Percentiles rank a stretch among this genome's conserved stretches.
phyloP scores from a whole-genome alignment of 129 eudicot genomes.

The Chrysanthemum seticuspe region DNA sequence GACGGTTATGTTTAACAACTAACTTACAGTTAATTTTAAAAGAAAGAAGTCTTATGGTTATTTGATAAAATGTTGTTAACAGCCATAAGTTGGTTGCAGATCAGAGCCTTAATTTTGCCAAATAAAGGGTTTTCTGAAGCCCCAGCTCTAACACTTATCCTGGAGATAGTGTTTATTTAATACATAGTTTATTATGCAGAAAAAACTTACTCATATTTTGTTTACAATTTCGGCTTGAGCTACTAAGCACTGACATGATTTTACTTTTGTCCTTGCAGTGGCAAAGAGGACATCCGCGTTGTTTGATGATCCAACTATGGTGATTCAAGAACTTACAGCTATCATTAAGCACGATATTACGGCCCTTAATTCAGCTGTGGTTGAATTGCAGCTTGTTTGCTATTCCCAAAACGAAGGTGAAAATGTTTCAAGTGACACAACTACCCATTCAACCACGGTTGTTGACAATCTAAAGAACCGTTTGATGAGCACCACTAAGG shows the following conservation, averaged over 20 bases:
- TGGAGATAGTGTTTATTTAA: too few species aligned
- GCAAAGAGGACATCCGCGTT: slow-evolving; percentile 9
- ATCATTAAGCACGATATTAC: slow-evolving; percentile 19
- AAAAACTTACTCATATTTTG: neutral
- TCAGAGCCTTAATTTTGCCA: too few species aligned
- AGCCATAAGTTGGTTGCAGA: too few species aligned
- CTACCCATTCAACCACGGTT: slow-evolving; percentile 23
- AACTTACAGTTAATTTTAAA: too few species aligned
- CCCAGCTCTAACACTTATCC: too few species aligned
- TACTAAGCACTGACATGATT: neutral
- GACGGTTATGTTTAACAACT: too few species aligned
- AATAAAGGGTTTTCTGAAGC: too few species aligned
- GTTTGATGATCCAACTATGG: slow-evolving; percentile 14
- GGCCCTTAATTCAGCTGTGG: slow-evolving; percentile 15
- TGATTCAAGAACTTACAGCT: slow-evolving; percentile 13
- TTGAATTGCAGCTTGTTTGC: slow-evolving; percentile 19
- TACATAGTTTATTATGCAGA: neutral
- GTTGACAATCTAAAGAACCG: slow-evolving; percentile 91
- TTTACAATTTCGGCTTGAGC: neutral
- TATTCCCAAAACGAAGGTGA: slow-evolving; percentile 15
- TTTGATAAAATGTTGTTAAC: too few species aligned
- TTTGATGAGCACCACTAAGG: slow-evolving; percentile 87
- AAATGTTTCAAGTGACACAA: slow-evolving; percentile 19
- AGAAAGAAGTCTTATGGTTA: too few species aligned
- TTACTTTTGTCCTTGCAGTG: slow-evolving; percentile 1